Evolutionary conservation across 352 stramenopile species (phyloP).

Genomic region (Pythium volutum): DNA sequence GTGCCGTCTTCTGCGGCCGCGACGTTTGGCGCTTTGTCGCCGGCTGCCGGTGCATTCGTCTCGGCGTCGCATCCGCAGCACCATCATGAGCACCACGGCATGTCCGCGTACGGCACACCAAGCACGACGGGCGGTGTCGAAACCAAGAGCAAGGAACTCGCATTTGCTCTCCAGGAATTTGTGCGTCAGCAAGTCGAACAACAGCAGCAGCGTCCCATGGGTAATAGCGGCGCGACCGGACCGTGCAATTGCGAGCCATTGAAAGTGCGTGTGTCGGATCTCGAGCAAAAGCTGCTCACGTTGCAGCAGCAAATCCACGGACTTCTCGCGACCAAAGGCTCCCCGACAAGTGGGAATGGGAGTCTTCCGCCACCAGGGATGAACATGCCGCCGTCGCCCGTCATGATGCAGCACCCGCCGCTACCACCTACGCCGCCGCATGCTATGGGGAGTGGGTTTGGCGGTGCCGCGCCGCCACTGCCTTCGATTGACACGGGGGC

Average conservation of each 20-base stretch:
- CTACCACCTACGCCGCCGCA: conserved; percentile 14
- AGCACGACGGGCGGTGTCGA: conserved; percentile 26
- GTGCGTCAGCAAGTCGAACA: conserved; percentile 38
- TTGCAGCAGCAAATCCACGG: conserved; percentile 43
- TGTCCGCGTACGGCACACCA: not conserved
- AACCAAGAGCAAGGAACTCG: conserved; percentile 55
- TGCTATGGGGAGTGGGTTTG: not conserved
- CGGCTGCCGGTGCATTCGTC: not conserved
- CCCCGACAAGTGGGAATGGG: not conserved
- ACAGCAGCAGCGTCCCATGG: conserved; percentile 12
- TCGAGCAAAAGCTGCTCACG: conserved; percentile 41
- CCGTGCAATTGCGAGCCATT: conserved; percentile 43
- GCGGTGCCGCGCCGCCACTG: not conserved
- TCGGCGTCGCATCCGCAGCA: not conserved
- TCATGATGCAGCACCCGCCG: conserved; percentile 23
- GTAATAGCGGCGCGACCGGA: not conserved
- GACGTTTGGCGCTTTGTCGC: conserved; percentile 4
- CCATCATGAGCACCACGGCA: not conserved
- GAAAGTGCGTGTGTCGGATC: conserved; percentile 47
- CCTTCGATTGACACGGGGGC: conserved; percentile 8
- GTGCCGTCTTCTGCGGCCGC: conserved; percentile 1
- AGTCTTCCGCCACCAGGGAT: not conserved
- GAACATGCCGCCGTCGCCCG: conserved; percentile 3
- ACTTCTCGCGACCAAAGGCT: not conserved
- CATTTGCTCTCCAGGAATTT: conserved; percentile 55